Percentiles rank a stretch among this genome's conserved stretches.
These are phyloP conservation scores for Boletus sp. DNA, from an alignment of 1,284 basidiomycete species.

Conservation along the genomic window DNA sequence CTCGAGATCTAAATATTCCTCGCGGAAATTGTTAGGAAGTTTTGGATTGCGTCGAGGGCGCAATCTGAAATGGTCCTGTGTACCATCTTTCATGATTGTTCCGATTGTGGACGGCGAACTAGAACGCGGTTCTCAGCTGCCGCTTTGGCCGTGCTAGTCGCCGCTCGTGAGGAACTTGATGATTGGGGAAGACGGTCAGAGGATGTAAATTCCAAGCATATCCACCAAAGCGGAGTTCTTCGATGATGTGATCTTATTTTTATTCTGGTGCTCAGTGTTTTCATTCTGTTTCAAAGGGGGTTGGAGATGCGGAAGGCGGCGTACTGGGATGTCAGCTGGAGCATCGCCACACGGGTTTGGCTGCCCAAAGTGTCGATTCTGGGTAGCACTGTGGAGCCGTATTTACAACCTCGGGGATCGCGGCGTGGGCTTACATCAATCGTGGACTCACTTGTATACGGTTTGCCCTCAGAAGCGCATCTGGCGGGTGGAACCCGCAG, in stretches of 20 bases:
- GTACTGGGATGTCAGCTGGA: neutral
- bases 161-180: constrained; percentile 33
- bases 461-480: constrained; percentile 3
- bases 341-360: constrained; percentile 4
- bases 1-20: constrained; percentile 50
- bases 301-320: neutral
- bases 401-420: neutral
- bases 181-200: neutral
- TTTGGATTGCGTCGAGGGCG: constrained; percentile 42
- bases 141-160: constrained; percentile 39
- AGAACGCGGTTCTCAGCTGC: constrained; percentile 45
- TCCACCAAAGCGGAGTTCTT: constrained; percentile 1
- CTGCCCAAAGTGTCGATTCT: constrained; percentile 10
- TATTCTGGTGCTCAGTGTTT: neutral
- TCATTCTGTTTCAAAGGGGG: constrained; percentile 1
- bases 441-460: neutral
- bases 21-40: constrained; percentile 44
- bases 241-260: neutral
- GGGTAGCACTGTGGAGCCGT: constrained; percentile 16
- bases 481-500: neutral
- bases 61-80: constrained; percentile 38
- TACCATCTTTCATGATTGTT: constrained; percentile 41
- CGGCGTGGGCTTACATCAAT: neutral
- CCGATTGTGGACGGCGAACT: constrained; percentile 38
- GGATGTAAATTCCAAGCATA: neutral